phyloP scores from a whole-genome alignment of 805 yeast genomes.

The Teunomyces cretensis region DNA sequence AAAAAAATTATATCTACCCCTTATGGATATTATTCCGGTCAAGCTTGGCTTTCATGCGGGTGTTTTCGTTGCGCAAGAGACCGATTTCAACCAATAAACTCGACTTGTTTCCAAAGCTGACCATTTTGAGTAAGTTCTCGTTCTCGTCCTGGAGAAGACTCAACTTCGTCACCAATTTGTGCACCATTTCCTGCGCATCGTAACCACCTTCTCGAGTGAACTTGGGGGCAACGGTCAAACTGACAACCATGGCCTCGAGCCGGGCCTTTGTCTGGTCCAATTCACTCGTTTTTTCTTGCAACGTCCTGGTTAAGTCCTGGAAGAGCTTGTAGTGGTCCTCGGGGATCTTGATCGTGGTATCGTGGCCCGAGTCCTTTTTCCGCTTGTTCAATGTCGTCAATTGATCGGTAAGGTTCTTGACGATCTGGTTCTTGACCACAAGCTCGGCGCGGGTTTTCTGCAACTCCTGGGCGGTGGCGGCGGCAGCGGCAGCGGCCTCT shows the following conservation, averaged over 20 bases:
- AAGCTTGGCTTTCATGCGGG: constrained; percentile 1
- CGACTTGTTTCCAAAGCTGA: constrained; percentile 74
- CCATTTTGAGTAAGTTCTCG: constrained; percentile 64
- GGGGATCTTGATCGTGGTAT: constrained; percentile 33
- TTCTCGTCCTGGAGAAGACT: constrained; percentile 66
- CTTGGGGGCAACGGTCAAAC: constrained; percentile 21
- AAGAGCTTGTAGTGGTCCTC: constrained; percentile 46
- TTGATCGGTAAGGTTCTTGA: constrained; percentile 36
- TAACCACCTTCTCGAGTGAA: constrained; percentile 57
- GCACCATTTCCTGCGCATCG: constrained; percentile 75
- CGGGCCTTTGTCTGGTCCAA: constrained; percentile 60
- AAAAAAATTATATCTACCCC: no score
- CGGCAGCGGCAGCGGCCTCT: background rate
- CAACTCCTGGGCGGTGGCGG: constrained; percentile 4
- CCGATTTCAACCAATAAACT: constrained; percentile 70
- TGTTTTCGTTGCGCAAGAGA: constrained; percentile 46
- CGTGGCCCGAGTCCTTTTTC: constrained; percentile 6
- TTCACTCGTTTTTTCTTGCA: constrained; percentile 47
- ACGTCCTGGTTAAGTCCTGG: constrained; percentile 45
- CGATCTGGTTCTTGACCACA: constrained; percentile 51
- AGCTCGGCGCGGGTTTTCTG: constrained; percentile 49
- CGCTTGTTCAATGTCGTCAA: constrained; percentile 18
- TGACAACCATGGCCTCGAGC: constrained; percentile 56
- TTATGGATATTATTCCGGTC: background rate
- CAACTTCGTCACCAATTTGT: constrained; percentile 64